phyloP scores from a whole-genome alignment of 768 basidiomycete genomes.

The Gymnopilus junonius region DNA sequence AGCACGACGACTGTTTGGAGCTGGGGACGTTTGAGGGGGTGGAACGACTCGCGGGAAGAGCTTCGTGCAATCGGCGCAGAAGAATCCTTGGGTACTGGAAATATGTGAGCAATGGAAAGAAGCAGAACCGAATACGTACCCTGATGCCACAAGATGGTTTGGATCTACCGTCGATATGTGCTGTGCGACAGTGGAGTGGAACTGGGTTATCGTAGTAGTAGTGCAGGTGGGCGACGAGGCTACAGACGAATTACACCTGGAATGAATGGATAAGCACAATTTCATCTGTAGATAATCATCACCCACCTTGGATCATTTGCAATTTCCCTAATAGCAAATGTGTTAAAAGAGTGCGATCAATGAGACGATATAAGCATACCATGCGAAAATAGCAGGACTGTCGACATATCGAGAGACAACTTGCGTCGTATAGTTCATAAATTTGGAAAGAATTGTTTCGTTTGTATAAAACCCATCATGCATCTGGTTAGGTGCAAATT shows the following conservation, averaged over 20 bases:
- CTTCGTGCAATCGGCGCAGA: conserved; percentile 61
- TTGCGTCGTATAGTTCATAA: conserved; percentile 60
- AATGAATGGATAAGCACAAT: conserved; percentile 7
- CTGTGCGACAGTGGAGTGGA: conserved; percentile 53
- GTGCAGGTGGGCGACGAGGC: conserved; percentile 46
- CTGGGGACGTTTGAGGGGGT: conserved; percentile 44
- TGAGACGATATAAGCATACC: conserved; percentile 34
- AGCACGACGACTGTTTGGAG: conserved; percentile 42
- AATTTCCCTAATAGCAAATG: conserved; percentile 49
- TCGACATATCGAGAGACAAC: conserved; percentile 61
- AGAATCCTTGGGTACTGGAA: conserved; percentile 56
- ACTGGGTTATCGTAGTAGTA: conserved; percentile 56
- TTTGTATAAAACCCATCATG: conserved; percentile 69
- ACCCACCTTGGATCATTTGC: conserved; percentile 69
- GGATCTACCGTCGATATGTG: conserved; percentile 54
- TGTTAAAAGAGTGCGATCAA: neutral
- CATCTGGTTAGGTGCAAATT: conserved; percentile 36
- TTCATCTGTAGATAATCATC: neutral
- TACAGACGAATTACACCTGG: conserved; percentile 63
- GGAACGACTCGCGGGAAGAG: conserved; percentile 47
- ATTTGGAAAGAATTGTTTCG: conserved; percentile 49
- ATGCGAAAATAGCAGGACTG: conserved; percentile 54
- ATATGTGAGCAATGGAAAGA: neutral
- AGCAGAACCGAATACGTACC: conserved; percentile 41
- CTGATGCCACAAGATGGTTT: conserved; percentile 68